Base-by-base conservation (phyloP, 805 yeast species). In the Saccharomycopsis capsularis region DNA sequence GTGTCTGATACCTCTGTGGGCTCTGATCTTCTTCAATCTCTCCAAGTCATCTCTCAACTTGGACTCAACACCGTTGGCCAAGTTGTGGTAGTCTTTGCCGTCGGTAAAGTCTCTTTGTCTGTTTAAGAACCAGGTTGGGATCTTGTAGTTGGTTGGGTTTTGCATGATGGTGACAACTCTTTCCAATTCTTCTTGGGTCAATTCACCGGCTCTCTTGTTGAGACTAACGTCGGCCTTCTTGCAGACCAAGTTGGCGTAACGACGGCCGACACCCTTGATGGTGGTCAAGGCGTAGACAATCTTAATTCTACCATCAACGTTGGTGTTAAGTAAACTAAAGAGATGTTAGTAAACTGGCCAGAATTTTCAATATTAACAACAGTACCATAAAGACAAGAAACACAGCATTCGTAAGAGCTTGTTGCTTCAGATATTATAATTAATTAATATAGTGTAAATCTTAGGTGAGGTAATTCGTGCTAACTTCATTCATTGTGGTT, bases 1-100 rank as follows among this genome's bases (percentile, higher is more conserved):
- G 82, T 93, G 99, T 85, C 99, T 89, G 76, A 93, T 85, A 91
- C 99, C 99, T 79, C 98, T 83, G 93, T 93, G 99, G 70, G 98
- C 80, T 84, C 99, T 95, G 85, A 95, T 93, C 81, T 93, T 93
- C 95, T 95, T 95, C 77, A 93, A 82, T 84, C 98, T 91, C 82
- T 93, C 99, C 75, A 93, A 81, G 72, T 93, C 99, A 73, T 93
- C 99, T 87, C 99, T 93, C 76, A 93, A 86, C 81, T 93, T 93
- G 67, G 96, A 86, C 80, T 95, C 99, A 75, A 93, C 80, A 82
- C 87, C 87, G 91, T 93, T 93, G 66, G 98, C 98, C 68, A 93
- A 85, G 70, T 86, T 85, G 81, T 93, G 99, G 83, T 88, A 81
- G 81, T 91, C 95, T 84, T 93, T 93, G 79, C 99, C 99, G 73